Evolutionary conservation across 495 filamentous ascomycete genomes (phyloP).

Genomic region (Neurospora sublineolata): DNA sequence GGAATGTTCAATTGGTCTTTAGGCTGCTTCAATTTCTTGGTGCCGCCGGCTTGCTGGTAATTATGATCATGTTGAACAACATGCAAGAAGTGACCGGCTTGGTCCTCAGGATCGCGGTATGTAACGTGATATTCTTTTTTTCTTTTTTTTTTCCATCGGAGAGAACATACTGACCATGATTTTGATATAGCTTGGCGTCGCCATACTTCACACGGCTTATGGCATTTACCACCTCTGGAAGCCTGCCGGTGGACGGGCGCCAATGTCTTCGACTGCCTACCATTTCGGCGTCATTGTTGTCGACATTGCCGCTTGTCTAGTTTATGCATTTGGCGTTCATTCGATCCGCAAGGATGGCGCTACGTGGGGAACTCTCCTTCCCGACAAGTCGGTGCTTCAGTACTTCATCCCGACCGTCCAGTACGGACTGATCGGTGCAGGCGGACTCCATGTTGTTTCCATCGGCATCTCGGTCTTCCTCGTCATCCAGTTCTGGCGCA

Average conservation of each 20-base stretch:
- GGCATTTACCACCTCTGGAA: constrained; percentile 64
- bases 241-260: constrained; percentile 53
- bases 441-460: constrained; percentile 57
- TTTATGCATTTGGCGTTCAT: constrained; percentile 62
- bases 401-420: constrained; percentile 53
- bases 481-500: constrained; percentile 65
- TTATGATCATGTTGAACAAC: constrained; percentile 60
- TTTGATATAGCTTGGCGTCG: constrained; percentile 49
- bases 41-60: constrained; percentile 57
- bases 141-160: neutral
- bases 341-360: constrained; percentile 40
- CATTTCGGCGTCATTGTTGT: constrained; percentile 66
- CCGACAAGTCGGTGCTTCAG: constrained; percentile 31
- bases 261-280: constrained; percentile 72
- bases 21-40: constrained; percentile 52
- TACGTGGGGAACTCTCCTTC: constrained; percentile 54
- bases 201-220: constrained; percentile 59
- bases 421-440: constrained; percentile 47
- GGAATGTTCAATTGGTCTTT: constrained; percentile 54
- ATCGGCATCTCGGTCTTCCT: constrained; percentile 59
- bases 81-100: constrained; percentile 51
- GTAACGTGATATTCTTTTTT: constrained; percentile 10
- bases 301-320: constrained; percentile 61
- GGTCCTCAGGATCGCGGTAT: constrained; percentile 68
- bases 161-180: neutral